Evolutionary conservation across 306 rosid genomes (phyloP), one percentile per base, ranked within the genome.

Genomic region (Urtica urens): DNA sequence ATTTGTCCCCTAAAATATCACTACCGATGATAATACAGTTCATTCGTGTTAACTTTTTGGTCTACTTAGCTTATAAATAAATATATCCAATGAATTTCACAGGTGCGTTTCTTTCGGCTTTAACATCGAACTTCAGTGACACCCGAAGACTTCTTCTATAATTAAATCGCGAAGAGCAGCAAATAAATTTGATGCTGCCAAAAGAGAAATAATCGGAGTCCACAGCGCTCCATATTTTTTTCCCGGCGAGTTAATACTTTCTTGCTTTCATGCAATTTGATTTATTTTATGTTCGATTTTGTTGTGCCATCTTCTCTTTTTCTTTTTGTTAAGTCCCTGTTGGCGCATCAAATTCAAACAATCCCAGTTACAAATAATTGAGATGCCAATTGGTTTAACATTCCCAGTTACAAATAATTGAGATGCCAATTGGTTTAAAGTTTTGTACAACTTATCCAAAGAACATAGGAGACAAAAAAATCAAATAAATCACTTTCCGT

Each of bases 91-190:
- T n/a, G n/a, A n/a, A n/a, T 56, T 46, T 23, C 67, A 74, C 87
- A 90, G 95, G 95, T 55, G 71, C 78, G 28, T 90, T 90, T 69
- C 65, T 90, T 65, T 74, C 95, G 23, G 90, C 82, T 34, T 57
- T 90, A 60, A 50, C 55, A 33, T 73, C 92, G 53, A 84, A 84
- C 78, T 90, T 90, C 79, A 70, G 79, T 51, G 94, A 81, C 42
- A 81, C 81, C 60, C 80, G 69, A 49, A 71, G 97, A 55, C 95
- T 90, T 67, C 76, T 90, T 63, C 57, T 90, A 59, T 90, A 75
- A 72, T 48, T 44, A 60, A 67, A 58, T 15, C 7, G 25, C 34
- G 21, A 59, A 42, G 25, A 9, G n/a, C 56, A 48, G 49, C 49
- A 2, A 31, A 30, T 28, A 53, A 22, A 46, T 62, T 69, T 58